Evolutionary conservation across 768 basidiomycete genomes (phyloP), one percentile per base, ranked within the genome.

Genomic region (Boletus eberwhitei): DNA sequence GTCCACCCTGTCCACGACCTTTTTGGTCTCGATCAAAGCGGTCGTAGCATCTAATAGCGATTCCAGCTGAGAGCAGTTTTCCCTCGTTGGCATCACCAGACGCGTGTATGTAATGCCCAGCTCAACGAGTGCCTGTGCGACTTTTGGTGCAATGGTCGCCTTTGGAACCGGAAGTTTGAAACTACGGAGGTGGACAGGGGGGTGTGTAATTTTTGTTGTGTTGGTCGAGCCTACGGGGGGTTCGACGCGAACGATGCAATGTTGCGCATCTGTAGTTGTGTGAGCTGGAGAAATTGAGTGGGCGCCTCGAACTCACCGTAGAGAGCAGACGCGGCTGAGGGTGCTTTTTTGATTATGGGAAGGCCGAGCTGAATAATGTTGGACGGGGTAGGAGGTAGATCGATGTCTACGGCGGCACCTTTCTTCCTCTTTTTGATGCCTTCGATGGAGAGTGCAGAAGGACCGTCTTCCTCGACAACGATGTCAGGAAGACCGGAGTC

Each of bases 81-180:
- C 85, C 37, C 85, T 79, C 3, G 97, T 98, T 17, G 97, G 97
- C 93, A 98, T 98, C 56, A 96, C 90, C 47, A 99, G 79, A 12
- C 88, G 84, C 16, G 79, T 80, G 52, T 84, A 77, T 16, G 80
- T 79, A 12, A 97, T 74, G 14, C 87, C 86, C 12, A 95, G 77
- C 71, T 98, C 94, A 8, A 78, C 68, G 16, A 98, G 79, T 14
- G 87, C 79, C 54, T 87, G 85, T 9, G 84, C 77, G 61, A 98
- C 83, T 65, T 93, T 92, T 16, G 85, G 83, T 3, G 84, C 81
- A 22, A 87, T 77, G 37, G 84, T 79, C 5, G 85, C 75, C 68
- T 93, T 96, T 16, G 92, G 90, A 34, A 77, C 71, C 1, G 93
- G 87, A 26, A 97, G 77, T 68, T 92, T 95, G 68, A 86, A 86